Evolutionary conservation across 169 alveolate genomes (phyloP), one percentile per base, ranked within the genome.

Genomic region (Sarcocystis neurona): DNA sequence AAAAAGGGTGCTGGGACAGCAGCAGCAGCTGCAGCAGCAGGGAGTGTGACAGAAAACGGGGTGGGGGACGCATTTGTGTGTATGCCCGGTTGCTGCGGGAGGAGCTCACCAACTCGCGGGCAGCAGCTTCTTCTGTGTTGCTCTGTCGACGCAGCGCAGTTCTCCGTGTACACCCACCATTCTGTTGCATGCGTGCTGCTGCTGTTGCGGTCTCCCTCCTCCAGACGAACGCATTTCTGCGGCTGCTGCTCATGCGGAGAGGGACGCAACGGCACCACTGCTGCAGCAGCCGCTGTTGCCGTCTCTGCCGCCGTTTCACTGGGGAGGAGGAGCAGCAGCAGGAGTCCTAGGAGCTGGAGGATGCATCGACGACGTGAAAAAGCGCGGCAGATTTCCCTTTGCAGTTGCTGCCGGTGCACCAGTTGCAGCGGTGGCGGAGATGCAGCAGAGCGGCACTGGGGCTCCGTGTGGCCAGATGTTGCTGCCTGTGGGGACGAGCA

Each of bases 181-280:
- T n/a, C n/a, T n/a, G n/a, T n/a, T 15, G 60, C 75, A n/a, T 63
- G 46, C 43, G 75, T 43, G 75, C 75, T 43, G 75, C 75, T 43
- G 44, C 43, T 63, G 39, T 43, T 63, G 6, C 75, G 20, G 39
- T 15, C 44, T 2, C 75, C 75, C 44, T 18, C 75, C 44, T n/a
- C 39, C 20, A 0, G 46, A 41, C 60, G 27, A 8, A 8, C 18
- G 60, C 60, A 18, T n/a, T 10, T 10, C 8, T 50, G 60, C 37
- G 1, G 75, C 75, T 10, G 75, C 44, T 43, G 75, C 8, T n/a
- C 43, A 1, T 37, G 75, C 44, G n/a, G 43, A 37, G 75, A 3
- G 10, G 44, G 43, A 37, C 1, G 34, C 43, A 30, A 1, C 20
- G 37, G 41, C n/a, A 41, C 44, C 75, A 30, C 12, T n/a, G 75